Evolutionary conservation across 1,139 yeast species (phyloP).

Genomic region (Pichia sp.): DNA sequence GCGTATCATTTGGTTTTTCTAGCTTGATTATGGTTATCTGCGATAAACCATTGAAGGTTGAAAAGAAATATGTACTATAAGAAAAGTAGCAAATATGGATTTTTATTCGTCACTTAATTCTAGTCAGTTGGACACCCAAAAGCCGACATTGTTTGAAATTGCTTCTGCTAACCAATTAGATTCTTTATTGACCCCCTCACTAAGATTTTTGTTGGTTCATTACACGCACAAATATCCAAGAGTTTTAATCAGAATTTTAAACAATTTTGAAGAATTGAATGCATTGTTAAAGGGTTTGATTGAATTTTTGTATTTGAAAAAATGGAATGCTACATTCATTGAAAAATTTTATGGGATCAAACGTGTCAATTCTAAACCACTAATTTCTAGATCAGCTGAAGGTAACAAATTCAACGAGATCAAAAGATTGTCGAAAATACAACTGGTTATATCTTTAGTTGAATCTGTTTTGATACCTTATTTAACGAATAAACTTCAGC

Average conservation of each 20-base stretch:
- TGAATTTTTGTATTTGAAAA: constrained; percentile 63
- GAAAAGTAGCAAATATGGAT: constrained; percentile 42
- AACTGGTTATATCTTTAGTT: constrained; percentile 49
- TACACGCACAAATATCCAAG: constrained; percentile 77
- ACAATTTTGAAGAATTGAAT: constrained; percentile 72
- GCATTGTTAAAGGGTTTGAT: constrained; percentile 53
- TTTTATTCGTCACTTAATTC: constrained; percentile 78
- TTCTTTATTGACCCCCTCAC: constrained; percentile 69
- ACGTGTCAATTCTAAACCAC: constrained; percentile 35
- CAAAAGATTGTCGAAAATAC: constrained; percentile 45
- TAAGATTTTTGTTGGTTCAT: constrained; percentile 71
- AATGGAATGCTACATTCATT: constrained; percentile 83
- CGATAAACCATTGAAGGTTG: too few relatives aligned
- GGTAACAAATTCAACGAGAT: constrained; percentile 34
- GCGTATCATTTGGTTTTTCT: too few relatives aligned
- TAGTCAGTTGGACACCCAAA: constrained; percentile 60
- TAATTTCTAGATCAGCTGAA: constrained; percentile 1
- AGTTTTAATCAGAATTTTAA: constrained; percentile 51
- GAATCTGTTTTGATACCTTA: constrained; percentile 66
- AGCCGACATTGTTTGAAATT: constrained; percentile 79
- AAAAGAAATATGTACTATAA: too few relatives aligned
- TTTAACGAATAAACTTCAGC: constrained; percentile 58
- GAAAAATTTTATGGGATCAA: constrained; percentile 91
- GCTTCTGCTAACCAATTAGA: constrained; percentile 77
- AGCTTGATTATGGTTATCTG: too few relatives aligned